Base-by-base conservation (phyloP, 2,329 filamentous ascomycete species). In the Escovopsis sp. region DNA sequence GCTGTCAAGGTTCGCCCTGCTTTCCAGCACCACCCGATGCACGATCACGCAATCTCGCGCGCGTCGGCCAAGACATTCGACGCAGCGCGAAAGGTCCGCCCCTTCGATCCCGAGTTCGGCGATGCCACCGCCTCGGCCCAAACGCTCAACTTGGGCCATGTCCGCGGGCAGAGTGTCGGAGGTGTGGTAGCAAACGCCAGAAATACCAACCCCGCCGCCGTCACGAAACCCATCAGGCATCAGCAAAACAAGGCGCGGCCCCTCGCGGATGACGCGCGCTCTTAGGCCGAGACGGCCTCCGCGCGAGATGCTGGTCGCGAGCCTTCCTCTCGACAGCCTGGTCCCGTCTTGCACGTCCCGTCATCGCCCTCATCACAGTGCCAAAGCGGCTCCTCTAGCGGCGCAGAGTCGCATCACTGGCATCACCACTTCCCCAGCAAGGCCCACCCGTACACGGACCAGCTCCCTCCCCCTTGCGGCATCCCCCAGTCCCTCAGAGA, bases 1-100 rank as follows among this genome's bases (percentile, higher is more conserved):
- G 36, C 40, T 9, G 44, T 45, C 13, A 54, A 56, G 25, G 41
- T 48, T 21, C 46, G 45, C 4, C 51, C 53, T 12, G 43, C 43
- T 3, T 47, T 43, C 27, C 40, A 44, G 5, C 28, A 43, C 13
- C 31, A 45, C 23, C 35, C 39, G 2, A 33, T 39, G 5, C 35
- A 45, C 21, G 34, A 42, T 15, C 36, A 35, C 43, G 26, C 36
- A 53, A 51, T 31, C 38, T 41, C 8, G 35, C 21, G 3, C 41
- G 44, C 13, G 46, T 43, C 23, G 37, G 41, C 17, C 32, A 35
- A 9, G 25, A 25, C 6, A 13, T 41, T 25, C 21, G 8, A 25
- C 21, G 21, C 21, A 25, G 8, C 21, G 9, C 43, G 26, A 35
- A 53, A 52, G 32, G 39, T 41, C 8, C 36, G 27, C 3, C 41